Percentiles rank a stretch among this genome's conserved stretches.
Conservation (phyloP, 2,329 filamentous ascomycete species). For the Phialophora macrospora region DNA sequence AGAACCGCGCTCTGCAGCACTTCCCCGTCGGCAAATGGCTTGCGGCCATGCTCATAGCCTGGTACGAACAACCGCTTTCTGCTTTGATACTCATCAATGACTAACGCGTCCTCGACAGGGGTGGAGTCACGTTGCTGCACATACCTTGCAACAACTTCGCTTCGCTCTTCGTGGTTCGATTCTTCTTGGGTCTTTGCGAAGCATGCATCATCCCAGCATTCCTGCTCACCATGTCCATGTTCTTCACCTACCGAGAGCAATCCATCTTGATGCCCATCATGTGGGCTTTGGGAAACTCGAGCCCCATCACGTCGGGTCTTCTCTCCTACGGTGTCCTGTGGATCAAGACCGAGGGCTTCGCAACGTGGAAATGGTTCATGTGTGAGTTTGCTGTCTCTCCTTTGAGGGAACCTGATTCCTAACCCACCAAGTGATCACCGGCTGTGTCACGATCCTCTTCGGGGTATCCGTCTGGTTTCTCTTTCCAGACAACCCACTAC, state of each 20-base stretch:
- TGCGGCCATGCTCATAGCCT: constrained; percentile 42
- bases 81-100: not conserved
- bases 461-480: constrained; percentile 23
- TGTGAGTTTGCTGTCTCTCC: constrained; percentile 45
- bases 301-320: constrained; percentile 22
- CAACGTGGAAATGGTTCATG: constrained; percentile 49
- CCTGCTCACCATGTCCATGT: constrained; percentile 35
- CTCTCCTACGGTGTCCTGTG: constrained; percentile 25
- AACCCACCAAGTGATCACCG: constrained; percentile 21
- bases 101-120: constrained; percentile 1
- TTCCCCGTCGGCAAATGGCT: constrained; percentile 57
- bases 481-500: constrained; percentile 24
- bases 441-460: constrained; percentile 22
- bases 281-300: constrained; percentile 60
- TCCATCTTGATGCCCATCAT: constrained; percentile 50
- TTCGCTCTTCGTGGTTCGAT: constrained; percentile 21
- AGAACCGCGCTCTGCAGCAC: constrained; percentile 56
- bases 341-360: constrained; percentile 29
- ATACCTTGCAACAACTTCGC: constrained; percentile 29
- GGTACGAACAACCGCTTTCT: constrained; percentile 43
- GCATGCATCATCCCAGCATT: constrained; percentile 45
- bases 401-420: constrained; percentile 41
- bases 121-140: constrained; percentile 20
- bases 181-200: constrained; percentile 23
- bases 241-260: constrained; percentile 29